A percentile compares a stretch with the other conserved stretches of the same genome.
Conservation (phyloP, 139 green algal species). For the Microglena sp. region DNA sequence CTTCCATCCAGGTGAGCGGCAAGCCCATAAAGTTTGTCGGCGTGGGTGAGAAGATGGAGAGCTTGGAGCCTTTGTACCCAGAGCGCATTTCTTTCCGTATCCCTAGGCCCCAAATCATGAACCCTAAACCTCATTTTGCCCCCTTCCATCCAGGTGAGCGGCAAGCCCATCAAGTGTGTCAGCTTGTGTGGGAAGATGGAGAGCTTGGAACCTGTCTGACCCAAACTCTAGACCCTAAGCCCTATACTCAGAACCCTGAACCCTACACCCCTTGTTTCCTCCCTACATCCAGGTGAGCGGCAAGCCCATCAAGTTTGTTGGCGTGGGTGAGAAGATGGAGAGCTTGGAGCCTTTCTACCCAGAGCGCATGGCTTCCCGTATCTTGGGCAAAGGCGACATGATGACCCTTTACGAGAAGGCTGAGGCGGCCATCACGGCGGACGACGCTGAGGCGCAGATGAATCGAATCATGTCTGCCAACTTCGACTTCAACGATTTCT, state of each 20-base stretch:
- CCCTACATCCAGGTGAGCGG: constrained; percentile 71
- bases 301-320: constrained; percentile 97
- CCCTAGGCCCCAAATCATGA: constrained; percentile 84
- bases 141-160: constrained; percentile 58
- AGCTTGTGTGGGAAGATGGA: no score
- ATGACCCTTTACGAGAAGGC: constrained; percentile 91
- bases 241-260: neutral
- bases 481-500: constrained; percentile 99
- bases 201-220: no score
- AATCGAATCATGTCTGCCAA: constrained; percentile 75
- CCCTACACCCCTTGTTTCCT: no score
- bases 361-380: constrained; percentile 86
- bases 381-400: constrained; percentile 97
- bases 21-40: constrained; percentile 98
- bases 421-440: constrained; percentile 65
- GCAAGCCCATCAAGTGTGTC: constrained; percentile 98
- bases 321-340: constrained; percentile 92
- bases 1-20: constrained; percentile 64
- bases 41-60: constrained; percentile 89
- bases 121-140: neutral
- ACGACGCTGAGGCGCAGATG: constrained; percentile 62
- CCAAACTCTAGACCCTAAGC: no score
- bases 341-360: constrained; percentile 96
- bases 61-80: constrained; percentile 94
- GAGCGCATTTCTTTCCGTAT: constrained; percentile 90